Base-by-base conservation (phyloP, 169 alveolate species). In the Plasmodium reichenowi region DNA sequence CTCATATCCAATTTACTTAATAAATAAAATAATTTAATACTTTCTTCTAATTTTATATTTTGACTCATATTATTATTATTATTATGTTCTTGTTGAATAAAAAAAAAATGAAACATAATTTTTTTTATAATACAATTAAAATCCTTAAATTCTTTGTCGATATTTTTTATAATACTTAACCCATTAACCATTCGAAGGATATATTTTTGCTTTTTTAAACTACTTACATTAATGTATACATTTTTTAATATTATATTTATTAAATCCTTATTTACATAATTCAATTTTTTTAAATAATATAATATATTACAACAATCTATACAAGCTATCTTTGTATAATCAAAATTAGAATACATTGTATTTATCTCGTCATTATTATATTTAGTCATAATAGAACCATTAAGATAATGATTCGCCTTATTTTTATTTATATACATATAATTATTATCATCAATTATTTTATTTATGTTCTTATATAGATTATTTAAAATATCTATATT, bases 91-190 rank as follows among this genome's bases (percentile, higher is more conserved):
- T 48, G 43, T 10, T 56, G 72, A 17, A 50, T 54, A 10, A 13
- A 56, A 43, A 68, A 24, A 50, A 83, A 83, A 12, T 62, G 64
- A 67, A 83, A 60, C n/a, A 83, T n/a, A 6, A 83, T 13, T 48
- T 68, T 66, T 32, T 83, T 83, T 38, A 83, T 10, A 68, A 83
- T 56, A 38, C 43, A 56, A 67, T 67, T 83, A 63, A 83, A 83
- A 12, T 59, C 68, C 22, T n/a, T 32, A 20, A 83, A 45, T 47
- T 83, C 72, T 15, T 48, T 68, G 64, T 83, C 83, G 4, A 83
- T 48, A 29, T 83, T 83, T 13, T 72, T 70, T 10, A 83, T 83
- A 13, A 67, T 68, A 47, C 85, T 68, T 38, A 83, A 62, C 15
- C 85, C 83, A 70, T 26, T 67, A 15, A 83, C 48, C 52, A 70